phyloP scores from a whole-genome alignment of 352 stramenopile genomes.

The Phytophthora aleatoria region DNA sequence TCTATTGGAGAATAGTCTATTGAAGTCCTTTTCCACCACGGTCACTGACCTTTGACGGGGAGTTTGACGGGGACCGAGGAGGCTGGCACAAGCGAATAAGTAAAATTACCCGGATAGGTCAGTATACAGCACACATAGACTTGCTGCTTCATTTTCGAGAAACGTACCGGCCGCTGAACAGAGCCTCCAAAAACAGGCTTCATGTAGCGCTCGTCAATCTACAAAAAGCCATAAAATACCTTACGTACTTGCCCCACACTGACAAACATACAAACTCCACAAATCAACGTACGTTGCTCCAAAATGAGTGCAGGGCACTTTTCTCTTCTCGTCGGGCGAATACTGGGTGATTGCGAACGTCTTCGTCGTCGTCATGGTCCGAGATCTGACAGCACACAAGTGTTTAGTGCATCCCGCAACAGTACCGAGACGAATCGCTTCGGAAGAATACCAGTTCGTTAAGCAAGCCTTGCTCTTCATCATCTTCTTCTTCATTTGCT shows the following conservation, averaged over 20 bases:
- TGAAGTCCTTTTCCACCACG: constrained; percentile 11
- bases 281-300: constrained; percentile 51
- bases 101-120: background rate
- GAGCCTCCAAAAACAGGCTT: constrained; percentile 72
- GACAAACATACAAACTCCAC: too few relatives aligned
- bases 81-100: background rate
- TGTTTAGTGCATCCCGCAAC: background rate
- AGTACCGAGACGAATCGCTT: background rate
- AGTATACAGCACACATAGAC: background rate
- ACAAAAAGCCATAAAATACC: background rate
- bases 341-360: constrained; percentile 25
- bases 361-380: constrained; percentile 45
- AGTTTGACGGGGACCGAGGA: constrained; percentile 5
- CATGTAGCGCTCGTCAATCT: constrained; percentile 73
- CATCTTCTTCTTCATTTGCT: constrained; percentile 35
- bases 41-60: constrained; percentile 1
- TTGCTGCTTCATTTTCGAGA: background rate
- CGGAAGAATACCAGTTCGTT: constrained; percentile 31
- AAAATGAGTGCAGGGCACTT: constrained; percentile 63
- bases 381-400: constrained; percentile 33
- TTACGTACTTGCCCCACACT: too few relatives aligned
- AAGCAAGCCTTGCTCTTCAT: constrained; percentile 55
- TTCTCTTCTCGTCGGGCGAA: constrained; percentile 29
- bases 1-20: constrained; percentile 14
- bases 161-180: constrained; percentile 25